Evolutionary conservation across 345 rosid genomes (phyloP).

Genomic region (Rubroshorea leprosula): DNA sequence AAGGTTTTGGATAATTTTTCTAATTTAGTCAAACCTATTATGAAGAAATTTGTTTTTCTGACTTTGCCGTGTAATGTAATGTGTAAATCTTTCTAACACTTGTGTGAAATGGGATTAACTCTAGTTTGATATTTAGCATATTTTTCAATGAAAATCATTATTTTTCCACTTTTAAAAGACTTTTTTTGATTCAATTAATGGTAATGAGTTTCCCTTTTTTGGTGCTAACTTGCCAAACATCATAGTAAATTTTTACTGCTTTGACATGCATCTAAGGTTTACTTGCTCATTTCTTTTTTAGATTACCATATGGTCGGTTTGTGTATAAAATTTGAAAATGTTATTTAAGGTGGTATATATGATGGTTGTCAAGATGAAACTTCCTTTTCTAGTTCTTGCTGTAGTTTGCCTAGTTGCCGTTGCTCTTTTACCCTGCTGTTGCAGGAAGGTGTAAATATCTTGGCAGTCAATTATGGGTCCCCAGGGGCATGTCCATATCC

Average conservation of each 20-base stretch:
- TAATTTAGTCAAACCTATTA: not conserved
- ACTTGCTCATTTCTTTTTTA: not conserved
- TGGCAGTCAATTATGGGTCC: conserved; percentile 81
- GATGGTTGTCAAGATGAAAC: not conserved
- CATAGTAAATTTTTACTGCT: not conserved
- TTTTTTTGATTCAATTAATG: too few species aligned
- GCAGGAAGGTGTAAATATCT: conserved; percentile 72
- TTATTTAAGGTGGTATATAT: not conserved
- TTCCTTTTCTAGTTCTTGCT: not conserved
- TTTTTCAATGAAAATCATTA: too few species aligned
- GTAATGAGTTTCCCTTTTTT: too few species aligned
- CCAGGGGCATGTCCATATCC: conserved; percentile 80
- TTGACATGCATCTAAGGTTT: not conserved
- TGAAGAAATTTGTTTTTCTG: not conserved
- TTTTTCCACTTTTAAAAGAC: too few species aligned
- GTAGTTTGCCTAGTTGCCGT: not conserved
- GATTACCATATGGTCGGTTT: not conserved
- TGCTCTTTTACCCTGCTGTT: not conserved
- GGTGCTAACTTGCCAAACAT: not conserved
- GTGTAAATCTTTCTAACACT: too few species aligned
- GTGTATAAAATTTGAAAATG: not conserved
- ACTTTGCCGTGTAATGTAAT: not conserved
- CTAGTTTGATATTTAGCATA: too few species aligned
- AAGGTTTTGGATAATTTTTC: not conserved
- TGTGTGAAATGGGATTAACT: too few species aligned